Conservation (phyloP, 1,284 basidiomycete species). For the Leccinum fuscescens region DNA sequence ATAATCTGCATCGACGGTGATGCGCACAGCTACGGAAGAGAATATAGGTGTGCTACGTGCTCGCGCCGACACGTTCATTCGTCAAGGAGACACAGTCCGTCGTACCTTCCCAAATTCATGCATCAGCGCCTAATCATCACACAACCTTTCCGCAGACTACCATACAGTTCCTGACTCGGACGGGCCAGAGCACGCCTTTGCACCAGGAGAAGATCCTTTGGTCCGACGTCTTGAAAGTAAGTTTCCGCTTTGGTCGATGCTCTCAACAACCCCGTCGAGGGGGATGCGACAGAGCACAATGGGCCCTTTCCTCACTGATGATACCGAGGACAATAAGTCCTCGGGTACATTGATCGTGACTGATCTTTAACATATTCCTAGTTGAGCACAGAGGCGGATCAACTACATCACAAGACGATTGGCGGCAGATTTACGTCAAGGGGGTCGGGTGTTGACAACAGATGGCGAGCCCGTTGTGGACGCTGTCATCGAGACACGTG, state of each 20-base stretch:
- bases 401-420: too few relatives aligned
- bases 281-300: too few relatives aligned
- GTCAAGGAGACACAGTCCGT: constrained; percentile 62
- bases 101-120: background rate
- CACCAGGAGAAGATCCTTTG: constrained; percentile 85
- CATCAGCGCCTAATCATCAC: background rate
- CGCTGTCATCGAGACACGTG: constrained; percentile 81
- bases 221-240: constrained; percentile 75
- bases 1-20: too few relatives aligned
- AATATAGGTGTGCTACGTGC: constrained; percentile 44
- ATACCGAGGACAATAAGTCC: too few relatives aligned
- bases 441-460: constrained; percentile 65
- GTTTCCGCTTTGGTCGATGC: constrained; percentile 58
- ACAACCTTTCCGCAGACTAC: constrained; percentile 65
- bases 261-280: too few relatives aligned
- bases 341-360: too few relatives aligned
- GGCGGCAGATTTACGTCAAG: constrained; percentile 68
- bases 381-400: too few relatives aligned
- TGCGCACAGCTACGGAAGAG: constrained; percentile 1
- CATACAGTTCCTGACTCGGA: constrained; percentile 73
- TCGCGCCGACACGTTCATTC: constrained; percentile 48
- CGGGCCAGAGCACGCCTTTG: constrained; percentile 69
- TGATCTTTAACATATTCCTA: too few relatives aligned
- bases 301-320: too few relatives aligned
- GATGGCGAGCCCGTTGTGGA: constrained; percentile 66